These are phyloP conservation scores for Cyclanthera cordifolia DNA, from an alignment of 306 rosid genomes.

Conservation along the genomic window DNA sequence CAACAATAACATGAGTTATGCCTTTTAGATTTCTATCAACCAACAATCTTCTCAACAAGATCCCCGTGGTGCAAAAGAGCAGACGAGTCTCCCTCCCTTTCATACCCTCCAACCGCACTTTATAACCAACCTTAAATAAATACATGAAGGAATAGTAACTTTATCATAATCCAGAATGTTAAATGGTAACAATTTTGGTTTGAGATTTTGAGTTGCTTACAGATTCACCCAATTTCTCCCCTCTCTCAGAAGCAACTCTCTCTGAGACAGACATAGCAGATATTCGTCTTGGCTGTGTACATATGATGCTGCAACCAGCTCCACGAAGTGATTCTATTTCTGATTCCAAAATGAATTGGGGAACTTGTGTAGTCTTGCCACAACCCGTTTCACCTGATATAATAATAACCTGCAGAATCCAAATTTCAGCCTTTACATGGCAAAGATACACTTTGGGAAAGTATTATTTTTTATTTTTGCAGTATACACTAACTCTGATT, in stretches of 20 bases:
- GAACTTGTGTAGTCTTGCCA: conserved; percentile 98
- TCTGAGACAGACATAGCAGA: conserved; percentile 97
- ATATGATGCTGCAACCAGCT: conserved; percentile 71
- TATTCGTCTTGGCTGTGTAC: conserved; percentile 95
- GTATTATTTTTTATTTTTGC: not conserved
- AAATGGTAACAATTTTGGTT: conserved; percentile 3
- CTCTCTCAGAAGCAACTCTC: conserved; percentile 86
- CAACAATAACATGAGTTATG: conserved; percentile 85
- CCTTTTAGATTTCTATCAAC: conserved; percentile 78
- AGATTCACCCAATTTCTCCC: conserved; percentile 91
- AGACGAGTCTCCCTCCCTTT: conserved; percentile 85
- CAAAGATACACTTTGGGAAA: not conserved
- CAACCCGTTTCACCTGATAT: conserved; percentile 98
- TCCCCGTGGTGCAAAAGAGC: conserved; percentile 95
- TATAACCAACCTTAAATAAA: conserved; percentile 70
- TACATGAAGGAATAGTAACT: conserved; percentile 12
- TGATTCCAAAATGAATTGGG: conserved; percentile 87
- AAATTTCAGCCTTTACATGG: not conserved
- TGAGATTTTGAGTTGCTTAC: conserved; percentile 42
- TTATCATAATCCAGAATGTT: conserved; percentile 12
- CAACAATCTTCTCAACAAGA: conserved; percentile 82
- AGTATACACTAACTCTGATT: not conserved
- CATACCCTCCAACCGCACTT: conserved; percentile 92
- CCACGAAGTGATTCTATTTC: conserved; percentile 65
- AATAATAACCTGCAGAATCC: conserved; percentile 49